Conservation (phyloP, 2,329 filamentous ascomycete species). For the Didymella pinodella region DNA sequence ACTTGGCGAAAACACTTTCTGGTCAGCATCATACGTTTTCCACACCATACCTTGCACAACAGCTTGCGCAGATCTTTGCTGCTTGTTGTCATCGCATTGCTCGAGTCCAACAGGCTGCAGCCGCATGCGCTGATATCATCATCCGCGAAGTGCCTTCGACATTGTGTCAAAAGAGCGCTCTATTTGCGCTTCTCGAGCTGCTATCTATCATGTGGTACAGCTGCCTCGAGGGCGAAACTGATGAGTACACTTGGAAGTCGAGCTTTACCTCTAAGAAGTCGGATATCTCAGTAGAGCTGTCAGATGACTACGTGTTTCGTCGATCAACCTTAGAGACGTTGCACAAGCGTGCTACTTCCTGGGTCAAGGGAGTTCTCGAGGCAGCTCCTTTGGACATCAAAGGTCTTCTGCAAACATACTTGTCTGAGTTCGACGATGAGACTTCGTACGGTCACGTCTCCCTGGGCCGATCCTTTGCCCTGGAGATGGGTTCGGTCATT, state of each 20-base stretch:
- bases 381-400: conserved; percentile 93
- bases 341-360: conserved; percentile 76
- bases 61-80: conserved; percentile 85
- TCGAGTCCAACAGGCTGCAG: conserved; percentile 87
- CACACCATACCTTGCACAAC: conserved; percentile 87
- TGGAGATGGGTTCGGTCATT: conserved; percentile 89
- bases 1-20: conserved; percentile 76
- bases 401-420: conserved; percentile 91
- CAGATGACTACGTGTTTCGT: conserved; percentile 87
- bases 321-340: conserved; percentile 80
- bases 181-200: conserved; percentile 92
- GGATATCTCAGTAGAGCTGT: conserved; percentile 85
- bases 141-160: conserved; percentile 85
- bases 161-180: conserved; percentile 85
- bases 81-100: conserved; percentile 93
- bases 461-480: conserved; percentile 89
- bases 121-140: conserved; percentile 83
- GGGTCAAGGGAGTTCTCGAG: conserved; percentile 82
- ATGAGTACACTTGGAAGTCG: conserved; percentile 88
- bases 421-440: conserved; percentile 94
- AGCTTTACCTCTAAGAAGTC: conserved; percentile 79
- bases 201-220: conserved; percentile 94
- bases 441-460: conserved; percentile 90
- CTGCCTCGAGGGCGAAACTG: conserved; percentile 91
- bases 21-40: conserved; percentile 80